Percentiles rank a stretch among this genome's conserved stretches.
Evolutionary conservation across 306 rosid genomes (phyloP).

Genomic region (Trichosanthes cucumerina): DNA sequence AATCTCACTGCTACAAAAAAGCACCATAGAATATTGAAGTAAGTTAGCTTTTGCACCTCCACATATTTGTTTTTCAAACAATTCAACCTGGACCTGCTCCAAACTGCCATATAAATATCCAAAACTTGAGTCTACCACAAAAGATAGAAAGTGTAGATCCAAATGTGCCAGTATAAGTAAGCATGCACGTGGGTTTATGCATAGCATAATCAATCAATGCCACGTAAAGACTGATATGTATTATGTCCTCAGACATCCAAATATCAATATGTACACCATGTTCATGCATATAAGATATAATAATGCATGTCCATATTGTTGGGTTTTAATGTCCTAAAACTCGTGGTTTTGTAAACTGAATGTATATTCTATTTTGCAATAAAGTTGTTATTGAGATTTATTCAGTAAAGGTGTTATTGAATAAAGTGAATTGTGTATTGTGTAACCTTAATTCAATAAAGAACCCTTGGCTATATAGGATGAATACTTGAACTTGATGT

Average conservation of each 20-base stretch:
- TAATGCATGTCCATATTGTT: background rate
- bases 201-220: background rate
- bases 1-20: slow-evolving; percentile 33
- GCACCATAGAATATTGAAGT: slow-evolving; percentile 79
- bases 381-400: too few species aligned
- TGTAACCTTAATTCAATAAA: too few species aligned
- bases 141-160: background rate
- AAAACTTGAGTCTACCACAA: slow-evolving; percentile 58
- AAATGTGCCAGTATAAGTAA: background rate
- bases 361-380: too few species aligned
- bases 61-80: slow-evolving; percentile 69
- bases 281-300: background rate
- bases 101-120: slow-evolving; percentile 97
- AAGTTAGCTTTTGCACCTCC: slow-evolving; percentile 74
- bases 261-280: background rate
- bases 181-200: background rate
- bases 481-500: too few species aligned
- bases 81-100: slow-evolving; percentile 97
- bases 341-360: too few species aligned
- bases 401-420: too few species aligned
- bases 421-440: too few species aligned
- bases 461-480: too few species aligned
- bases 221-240: background rate
- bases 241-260: background rate
- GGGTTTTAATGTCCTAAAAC: too few species aligned